These are phyloP conservation scores for Peterozyma xylosa DNA, from an alignment of 805 yeast genomes.

Conservation along the genomic window DNA sequence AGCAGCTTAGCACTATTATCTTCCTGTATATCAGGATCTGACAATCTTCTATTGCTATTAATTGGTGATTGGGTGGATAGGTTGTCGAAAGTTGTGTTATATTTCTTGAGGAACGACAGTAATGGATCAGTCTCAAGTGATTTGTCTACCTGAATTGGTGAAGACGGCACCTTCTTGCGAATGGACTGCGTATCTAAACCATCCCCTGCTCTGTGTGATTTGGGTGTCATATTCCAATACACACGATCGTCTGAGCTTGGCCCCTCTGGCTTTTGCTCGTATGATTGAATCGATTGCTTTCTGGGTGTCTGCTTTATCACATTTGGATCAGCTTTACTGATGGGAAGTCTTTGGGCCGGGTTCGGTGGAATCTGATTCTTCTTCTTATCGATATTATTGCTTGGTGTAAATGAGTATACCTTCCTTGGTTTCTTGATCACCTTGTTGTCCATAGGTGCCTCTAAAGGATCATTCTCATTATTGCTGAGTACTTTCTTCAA, in stretches of 20 bases:
- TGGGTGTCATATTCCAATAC: constrained; percentile 35
- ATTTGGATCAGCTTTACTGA: background rate
- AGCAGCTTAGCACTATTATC: background rate
- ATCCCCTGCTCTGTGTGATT: constrained; percentile 11
- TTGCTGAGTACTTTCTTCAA: background rate
- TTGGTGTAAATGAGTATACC: constrained; percentile 7
- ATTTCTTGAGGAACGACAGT: constrained; percentile 27
- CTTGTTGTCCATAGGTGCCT: too few relatives aligned
- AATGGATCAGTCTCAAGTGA: constrained; percentile 13
- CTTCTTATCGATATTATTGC: background rate
- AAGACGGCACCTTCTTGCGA: constrained; percentile 24
- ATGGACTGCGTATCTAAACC: constrained; percentile 6
- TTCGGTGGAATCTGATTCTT: background rate
- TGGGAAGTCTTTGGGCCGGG: background rate
- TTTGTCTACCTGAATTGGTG: constrained; percentile 29
- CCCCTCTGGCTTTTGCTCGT: background rate
- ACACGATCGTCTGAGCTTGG: constrained; percentile 27
- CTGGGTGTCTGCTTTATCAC: constrained; percentile 3
- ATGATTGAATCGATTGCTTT: constrained; percentile 6
- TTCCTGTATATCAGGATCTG: constrained; percentile 20
- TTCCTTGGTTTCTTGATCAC: constrained; percentile 1
- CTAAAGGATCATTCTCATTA: constrained; percentile 2
- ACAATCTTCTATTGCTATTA: constrained; percentile 21
- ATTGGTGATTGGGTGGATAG: constrained; percentile 25
- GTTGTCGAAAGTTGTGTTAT: constrained; percentile 29